Percentiles rank a stretch among this genome's conserved stretches.
phyloP scores from a whole-genome alignment of 257 asterid species.

The Ophiorrhiza pumila region DNA sequence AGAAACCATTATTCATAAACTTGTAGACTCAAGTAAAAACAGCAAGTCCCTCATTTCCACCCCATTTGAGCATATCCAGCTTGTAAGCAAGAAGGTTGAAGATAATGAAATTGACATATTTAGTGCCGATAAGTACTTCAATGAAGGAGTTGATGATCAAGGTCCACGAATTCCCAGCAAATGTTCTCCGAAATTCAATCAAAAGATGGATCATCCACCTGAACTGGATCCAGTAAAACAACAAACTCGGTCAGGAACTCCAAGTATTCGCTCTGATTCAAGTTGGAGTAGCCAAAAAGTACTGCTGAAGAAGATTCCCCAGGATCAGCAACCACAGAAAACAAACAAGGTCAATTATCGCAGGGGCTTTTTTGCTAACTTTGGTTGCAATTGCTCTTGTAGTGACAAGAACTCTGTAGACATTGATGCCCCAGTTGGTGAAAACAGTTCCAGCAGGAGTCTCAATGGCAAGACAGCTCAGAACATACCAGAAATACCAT shows the following conservation, averaged over 20 bases:
- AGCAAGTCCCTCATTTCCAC: constrained; percentile 24
- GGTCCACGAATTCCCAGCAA: constrained; percentile 21
- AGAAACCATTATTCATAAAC: constrained; percentile 36
- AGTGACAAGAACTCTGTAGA: constrained; percentile 48
- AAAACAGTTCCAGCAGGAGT: constrained; percentile 22
- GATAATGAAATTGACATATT: constrained; percentile 75
- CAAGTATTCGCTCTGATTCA: constrained; percentile 57
- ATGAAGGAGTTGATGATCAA: constrained; percentile 31
- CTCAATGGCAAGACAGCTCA: constrained; percentile 9
- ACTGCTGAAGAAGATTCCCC: constrained; percentile 34
- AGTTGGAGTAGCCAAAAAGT: constrained; percentile 57
- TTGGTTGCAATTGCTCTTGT: constrained; percentile 64
- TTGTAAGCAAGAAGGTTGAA: constrained; percentile 30
- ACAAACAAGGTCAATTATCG: constrained; percentile 22
- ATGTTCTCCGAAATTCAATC: constrained; percentile 11
- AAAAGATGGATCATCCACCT: constrained; percentile 32
- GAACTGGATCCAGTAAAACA: constrained; percentile 25
- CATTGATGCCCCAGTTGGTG: constrained; percentile 22
- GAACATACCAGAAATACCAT: constrained; percentile 19
- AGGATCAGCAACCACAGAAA: constrained; percentile 35
- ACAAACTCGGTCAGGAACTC: constrained; percentile 27
- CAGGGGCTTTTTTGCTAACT: constrained; percentile 51
- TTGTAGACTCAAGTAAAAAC: constrained; percentile 27
- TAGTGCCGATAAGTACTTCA: constrained; percentile 74
- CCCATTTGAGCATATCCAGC: constrained; percentile 26